Base-by-base conservation (phyloP, 169 alveolate genomes). In the Toxoplasma gondii region DNA sequence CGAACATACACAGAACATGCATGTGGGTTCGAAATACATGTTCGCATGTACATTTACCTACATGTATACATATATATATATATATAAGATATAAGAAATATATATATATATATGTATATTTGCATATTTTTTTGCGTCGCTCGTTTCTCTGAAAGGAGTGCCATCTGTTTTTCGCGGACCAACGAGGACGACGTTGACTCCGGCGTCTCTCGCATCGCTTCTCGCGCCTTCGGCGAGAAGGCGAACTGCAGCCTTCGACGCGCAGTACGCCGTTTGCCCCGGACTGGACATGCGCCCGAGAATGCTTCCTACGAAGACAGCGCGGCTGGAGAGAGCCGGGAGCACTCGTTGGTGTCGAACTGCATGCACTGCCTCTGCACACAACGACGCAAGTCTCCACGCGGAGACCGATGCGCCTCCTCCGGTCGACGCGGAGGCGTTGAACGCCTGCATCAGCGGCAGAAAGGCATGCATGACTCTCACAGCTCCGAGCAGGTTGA, bases 171-270 rank as follows among this genome's bases (percentile, higher is more conserved):
- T 78, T n/a, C 45, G 39, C 86, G 39, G 12, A 78, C 86, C 86
- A 17, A 31, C 86, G n/a, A 78, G 86, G 4, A 78, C 86, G 44
- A 78, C 45, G 45, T n/a, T 41, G n/a, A 78, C 86, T 38, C 86
- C 86, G 39, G 19, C n/a, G 10, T n/a, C 45, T 38, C 45, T 78
- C 45, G 22, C 22, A 10, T 78, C 45, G 39, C 45, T 38, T 31
- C 86, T 7, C 2, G 39, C 39, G 19, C 44, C 45, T 19, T n/a
- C 39, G n/a, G 86, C 39, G 43, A 78, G 86, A 17, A n/a, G 39
- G 19, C 45, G 86, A 19, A 78, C 86, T 1, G n/a, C 86, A n/a
- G 86, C 86, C 86, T 78, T 78, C 22, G 86, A 78, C 2, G 86
- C 86, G 45, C 44, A 78, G 86, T 78, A 78, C 27, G 86, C 86